phyloP scores from a whole-genome alignment of 176 grass and related monocot species.

The Musa acuminata region DNA sequence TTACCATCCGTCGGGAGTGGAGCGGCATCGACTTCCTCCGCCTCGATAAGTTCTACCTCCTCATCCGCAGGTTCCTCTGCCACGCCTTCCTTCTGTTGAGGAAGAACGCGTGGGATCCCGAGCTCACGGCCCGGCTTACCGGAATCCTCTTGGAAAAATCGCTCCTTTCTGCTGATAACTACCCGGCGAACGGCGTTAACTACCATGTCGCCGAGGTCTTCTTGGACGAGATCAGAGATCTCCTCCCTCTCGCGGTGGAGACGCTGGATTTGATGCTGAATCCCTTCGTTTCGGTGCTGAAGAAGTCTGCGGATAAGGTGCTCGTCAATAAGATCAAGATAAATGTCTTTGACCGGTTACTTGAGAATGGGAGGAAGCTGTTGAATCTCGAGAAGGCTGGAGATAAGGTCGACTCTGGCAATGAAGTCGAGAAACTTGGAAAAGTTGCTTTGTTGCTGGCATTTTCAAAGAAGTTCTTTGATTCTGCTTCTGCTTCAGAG shows the following conservation, averaged over 20 bases:
- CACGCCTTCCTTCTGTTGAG: conserved; percentile 62
- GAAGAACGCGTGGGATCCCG: conserved; percentile 37
- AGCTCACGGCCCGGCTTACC: conserved; percentile 25
- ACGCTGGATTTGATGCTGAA: conserved; percentile 35
- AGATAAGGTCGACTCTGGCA: conserved; percentile 35
- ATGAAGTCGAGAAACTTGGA: conserved; percentile 50
- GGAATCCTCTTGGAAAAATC: conserved; percentile 38
- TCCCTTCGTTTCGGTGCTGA: conserved; percentile 54
- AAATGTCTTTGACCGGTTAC: conserved; percentile 48
- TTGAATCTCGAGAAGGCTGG: conserved; percentile 43
- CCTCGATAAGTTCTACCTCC: conserved; percentile 93
- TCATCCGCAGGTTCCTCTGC: conserved; percentile 64
- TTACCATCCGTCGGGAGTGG: conserved; percentile 86
- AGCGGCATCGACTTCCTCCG: conserved; percentile 71
- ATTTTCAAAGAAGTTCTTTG: conserved; percentile 56
- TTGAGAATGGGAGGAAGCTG: conserved; percentile 32
- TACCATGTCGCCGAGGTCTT: conserved; percentile 81
- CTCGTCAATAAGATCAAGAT: conserved; percentile 59
- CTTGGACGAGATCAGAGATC: conserved; percentile 56
- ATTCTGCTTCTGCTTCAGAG: conserved; percentile 41
- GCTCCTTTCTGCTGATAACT: conserved; percentile 24
- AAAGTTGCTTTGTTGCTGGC: conserved; percentile 43
- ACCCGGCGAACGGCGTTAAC: conserved; percentile 22
- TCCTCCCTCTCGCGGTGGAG: conserved; percentile 40
- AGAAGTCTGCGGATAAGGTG: conserved; percentile 53